Evolutionary conservation across 768 basidiomycete species (phyloP), one percentile per base, ranked within the genome.

Genomic region (Agrocybe pediades): DNA sequence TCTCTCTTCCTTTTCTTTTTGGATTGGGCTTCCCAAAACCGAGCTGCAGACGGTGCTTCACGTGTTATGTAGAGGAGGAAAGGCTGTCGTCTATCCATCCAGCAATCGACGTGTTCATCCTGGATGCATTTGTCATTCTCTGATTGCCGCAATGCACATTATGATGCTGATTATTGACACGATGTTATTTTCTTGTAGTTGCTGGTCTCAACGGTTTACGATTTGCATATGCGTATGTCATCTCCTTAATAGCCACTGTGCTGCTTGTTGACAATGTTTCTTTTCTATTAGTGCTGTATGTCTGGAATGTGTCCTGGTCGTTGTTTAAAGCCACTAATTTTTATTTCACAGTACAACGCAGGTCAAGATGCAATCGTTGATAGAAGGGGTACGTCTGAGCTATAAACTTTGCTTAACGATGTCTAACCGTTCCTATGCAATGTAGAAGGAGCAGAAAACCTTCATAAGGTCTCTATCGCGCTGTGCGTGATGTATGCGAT

Each of bases 151-250:
- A 36, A 36, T n/a, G 11, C 33, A 15, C 5, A n/a, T 36, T 36
- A 24, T 26, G 36, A 42, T 26, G 19, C 8, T 36, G 13, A 15
- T 36, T 21, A 20, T 19, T 51, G 17, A 51, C 27, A 2, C 23
- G 15, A 2, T 20, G 15, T 30, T 43, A n/a, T 20, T 40, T 23
- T 11, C 15, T 13, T 48, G 6, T 13, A 74, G 75, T 77, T 61
- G 70, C 73, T 56, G 68, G 63, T 46, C 64, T 76, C 60, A 75
- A 77, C 60, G 69, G 65, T 27, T 61, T 76, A 40, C 66, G 74
- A 60, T 75, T 69, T 54, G 66, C 70, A 47, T 63, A 68, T 49
- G 67, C 68, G 73, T 77, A 62, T 29, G 73, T 72, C 9, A 16
- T 20, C 26, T 55, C 19, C 29, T 23, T 48, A 39, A 23, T 16